These are phyloP conservation scores for Fusarium brevicatenulatum DNA, from an alignment of 2,329 filamentous ascomycete species.

Conservation along the genomic window DNA sequence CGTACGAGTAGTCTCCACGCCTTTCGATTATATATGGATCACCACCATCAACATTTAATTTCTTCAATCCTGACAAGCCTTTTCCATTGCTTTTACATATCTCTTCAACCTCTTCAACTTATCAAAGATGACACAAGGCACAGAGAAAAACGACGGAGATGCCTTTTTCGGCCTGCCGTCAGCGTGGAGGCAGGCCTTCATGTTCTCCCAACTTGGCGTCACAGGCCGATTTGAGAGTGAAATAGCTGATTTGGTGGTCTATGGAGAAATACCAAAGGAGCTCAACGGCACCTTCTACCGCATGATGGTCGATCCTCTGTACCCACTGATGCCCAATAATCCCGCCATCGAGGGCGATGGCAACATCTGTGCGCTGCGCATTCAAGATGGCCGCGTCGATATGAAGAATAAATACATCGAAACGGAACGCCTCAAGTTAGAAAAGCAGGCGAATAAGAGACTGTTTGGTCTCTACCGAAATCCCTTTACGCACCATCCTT, in stretches of 20 bases:
- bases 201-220: not conserved
- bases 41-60: not conserved
- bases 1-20: not conserved
- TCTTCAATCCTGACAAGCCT: not conserved
- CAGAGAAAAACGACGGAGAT: no score
- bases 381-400: not conserved
- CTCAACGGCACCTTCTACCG: not conserved
- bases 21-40: not conserved
- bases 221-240: not conserved
- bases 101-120: no score
- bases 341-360: not conserved
- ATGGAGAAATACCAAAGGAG: not conserved
- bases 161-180: not conserved
- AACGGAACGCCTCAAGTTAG: not conserved
- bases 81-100: no score
- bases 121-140: no score
- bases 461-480: not conserved
- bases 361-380: not conserved
- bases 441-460: not conserved
- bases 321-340: not conserved
- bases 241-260: not conserved
- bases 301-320: not conserved
- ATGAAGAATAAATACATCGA: not conserved
- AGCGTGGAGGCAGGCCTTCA: no score
- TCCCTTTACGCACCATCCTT: not conserved